Percentiles rank a stretch among this genome's conserved stretches.
Conservation (phyloP, 371 early-diverging fungal species). For the Actinomortierella ambigua region DNA sequence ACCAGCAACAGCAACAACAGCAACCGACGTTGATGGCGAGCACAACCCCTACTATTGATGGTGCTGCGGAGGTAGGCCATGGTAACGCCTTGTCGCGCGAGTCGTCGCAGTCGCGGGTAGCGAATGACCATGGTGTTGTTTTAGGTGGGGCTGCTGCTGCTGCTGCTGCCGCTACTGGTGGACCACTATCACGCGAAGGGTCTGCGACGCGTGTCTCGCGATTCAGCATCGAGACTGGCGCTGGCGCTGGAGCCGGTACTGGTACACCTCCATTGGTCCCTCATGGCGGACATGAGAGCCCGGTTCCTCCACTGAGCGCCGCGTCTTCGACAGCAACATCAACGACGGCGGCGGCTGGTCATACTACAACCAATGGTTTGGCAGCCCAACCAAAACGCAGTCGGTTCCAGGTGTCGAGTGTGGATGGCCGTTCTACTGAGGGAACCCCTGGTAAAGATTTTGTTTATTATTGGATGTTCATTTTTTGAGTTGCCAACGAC, state of each 20-base stretch:
- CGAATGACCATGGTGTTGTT: constrained; percentile 15
- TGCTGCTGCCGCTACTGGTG: too few species aligned
- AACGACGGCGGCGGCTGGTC: constrained; percentile 5
- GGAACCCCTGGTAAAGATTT: neutral
- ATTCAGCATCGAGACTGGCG: constrained; percentile 26
- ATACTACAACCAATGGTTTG: neutral
- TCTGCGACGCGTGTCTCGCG: constrained; percentile 25
- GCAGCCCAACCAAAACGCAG: constrained; percentile 26
- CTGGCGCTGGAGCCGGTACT: too few species aligned
- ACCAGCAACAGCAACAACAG: too few species aligned
- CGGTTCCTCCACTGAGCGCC: neutral
- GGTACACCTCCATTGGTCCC: too few species aligned
- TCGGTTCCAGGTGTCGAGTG: constrained; percentile 43
- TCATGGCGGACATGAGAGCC: constrained; percentile 1
- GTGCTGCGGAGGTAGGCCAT: too few species aligned
- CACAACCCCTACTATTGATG: too few species aligned
- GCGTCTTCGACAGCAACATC: constrained; percentile 5
- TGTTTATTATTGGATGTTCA: too few species aligned
- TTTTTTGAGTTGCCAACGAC: neutral
- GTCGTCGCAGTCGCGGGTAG: constrained; percentile 29
- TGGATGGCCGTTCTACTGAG: constrained; percentile 15
- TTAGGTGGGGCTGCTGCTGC: too few species aligned
- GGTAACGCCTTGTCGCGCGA: constrained; percentile 5
- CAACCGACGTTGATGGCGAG: too few species aligned
- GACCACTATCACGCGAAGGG: constrained; percentile 15